Evolutionary conservation across 805 yeast species (phyloP).

Genomic region (Wickerhamiella parazyma): DNA sequence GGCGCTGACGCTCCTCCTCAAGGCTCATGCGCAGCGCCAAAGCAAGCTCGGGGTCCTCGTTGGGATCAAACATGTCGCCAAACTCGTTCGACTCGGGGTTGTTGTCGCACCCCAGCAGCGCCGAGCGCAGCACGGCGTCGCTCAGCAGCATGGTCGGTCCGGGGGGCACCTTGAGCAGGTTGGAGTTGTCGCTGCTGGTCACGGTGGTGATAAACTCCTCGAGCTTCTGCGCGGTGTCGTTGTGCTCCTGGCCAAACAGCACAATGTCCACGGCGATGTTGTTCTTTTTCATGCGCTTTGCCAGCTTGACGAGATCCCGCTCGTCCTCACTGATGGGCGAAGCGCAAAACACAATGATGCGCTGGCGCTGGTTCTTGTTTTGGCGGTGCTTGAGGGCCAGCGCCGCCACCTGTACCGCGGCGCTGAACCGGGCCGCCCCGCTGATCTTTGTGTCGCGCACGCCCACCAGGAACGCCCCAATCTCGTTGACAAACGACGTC

Average conservation of each 20-base stretch:
- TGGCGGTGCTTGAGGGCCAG: slow-evolving; percentile 92
- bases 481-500: slow-evolving; percentile 75
- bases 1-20: slow-evolving; percentile 90
- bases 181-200: slow-evolving; percentile 38
- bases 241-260: slow-evolving; percentile 79
- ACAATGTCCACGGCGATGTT: slow-evolving; percentile 79
- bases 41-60: slow-evolving; percentile 93
- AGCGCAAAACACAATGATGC: slow-evolving; percentile 82
- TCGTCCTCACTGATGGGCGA: slow-evolving; percentile 62
- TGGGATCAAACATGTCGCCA: slow-evolving; percentile 49
- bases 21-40: slow-evolving; percentile 86
- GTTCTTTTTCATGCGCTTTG: slow-evolving; percentile 87
- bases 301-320: slow-evolving; percentile 65
- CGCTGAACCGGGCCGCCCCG: slow-evolving; percentile 56
- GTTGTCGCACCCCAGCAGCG: slow-evolving; percentile 45
- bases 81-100: slow-evolving; percentile 38
- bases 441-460: slow-evolving; percentile 60
- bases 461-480: slow-evolving; percentile 73
- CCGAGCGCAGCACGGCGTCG: slow-evolving; percentile 65
- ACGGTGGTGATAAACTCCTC: slow-evolving; percentile 65
- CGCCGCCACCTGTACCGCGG: slow-evolving; percentile 87
- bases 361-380: slow-evolving; percentile 80
- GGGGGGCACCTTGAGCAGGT: slow-evolving; percentile 75
- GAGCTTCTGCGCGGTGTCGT: slow-evolving; percentile 54
- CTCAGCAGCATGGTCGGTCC: slow-evolving; percentile 65